Evolutionary conservation across 2,329 filamentous ascomycete genomes (phyloP).

Genomic region (Endothia cerciana): DNA sequence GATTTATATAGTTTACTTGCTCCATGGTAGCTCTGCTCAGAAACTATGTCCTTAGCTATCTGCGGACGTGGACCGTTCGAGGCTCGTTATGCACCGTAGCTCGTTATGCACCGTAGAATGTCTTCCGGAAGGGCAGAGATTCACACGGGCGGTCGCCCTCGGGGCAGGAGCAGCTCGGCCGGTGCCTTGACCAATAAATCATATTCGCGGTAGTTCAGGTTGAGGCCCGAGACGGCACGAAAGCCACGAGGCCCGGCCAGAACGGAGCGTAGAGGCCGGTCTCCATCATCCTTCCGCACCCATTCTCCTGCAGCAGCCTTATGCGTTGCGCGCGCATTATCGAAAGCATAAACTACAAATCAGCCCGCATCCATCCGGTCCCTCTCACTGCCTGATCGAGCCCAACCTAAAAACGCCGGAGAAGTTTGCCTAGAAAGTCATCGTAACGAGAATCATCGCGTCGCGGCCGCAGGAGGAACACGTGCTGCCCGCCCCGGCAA

Average conservation of each 20-base stretch:
- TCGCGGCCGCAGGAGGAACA: slow-evolving; percentile 13
- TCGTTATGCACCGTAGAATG: not conserved
- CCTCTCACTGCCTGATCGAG: slow-evolving; percentile 20
- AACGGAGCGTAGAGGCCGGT: not conserved
- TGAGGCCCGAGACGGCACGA: not conserved
- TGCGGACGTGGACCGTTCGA: no score
- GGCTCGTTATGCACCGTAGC: not conserved
- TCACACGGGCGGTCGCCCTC: not conserved
- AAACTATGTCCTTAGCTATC: no score
- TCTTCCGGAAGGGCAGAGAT: not conserved
- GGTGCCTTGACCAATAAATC: slow-evolving; percentile 6
- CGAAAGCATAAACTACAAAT: slow-evolving; percentile 14
- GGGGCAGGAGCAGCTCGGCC: not conserved
- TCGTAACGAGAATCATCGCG: slow-evolving; percentile 26
- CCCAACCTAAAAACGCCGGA: slow-evolving; percentile 28
- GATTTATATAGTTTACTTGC: no score
- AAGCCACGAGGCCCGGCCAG: slow-evolving; percentile 8
- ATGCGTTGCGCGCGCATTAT: not conserved
- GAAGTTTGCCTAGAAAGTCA: slow-evolving; percentile 26
- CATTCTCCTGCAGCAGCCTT: slow-evolving; percentile 6
- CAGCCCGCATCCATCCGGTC: slow-evolving; percentile 21
- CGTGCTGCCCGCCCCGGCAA: slow-evolving; percentile 10
- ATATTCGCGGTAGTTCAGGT: slow-evolving; percentile 16
- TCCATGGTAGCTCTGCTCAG: no score
- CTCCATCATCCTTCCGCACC: slow-evolving; percentile 1